Evolutionary conservation across 805 yeast species (phyloP), one percentile per base, ranked within the genome.

Genomic region (Teunomyces aglyptinius): DNA sequence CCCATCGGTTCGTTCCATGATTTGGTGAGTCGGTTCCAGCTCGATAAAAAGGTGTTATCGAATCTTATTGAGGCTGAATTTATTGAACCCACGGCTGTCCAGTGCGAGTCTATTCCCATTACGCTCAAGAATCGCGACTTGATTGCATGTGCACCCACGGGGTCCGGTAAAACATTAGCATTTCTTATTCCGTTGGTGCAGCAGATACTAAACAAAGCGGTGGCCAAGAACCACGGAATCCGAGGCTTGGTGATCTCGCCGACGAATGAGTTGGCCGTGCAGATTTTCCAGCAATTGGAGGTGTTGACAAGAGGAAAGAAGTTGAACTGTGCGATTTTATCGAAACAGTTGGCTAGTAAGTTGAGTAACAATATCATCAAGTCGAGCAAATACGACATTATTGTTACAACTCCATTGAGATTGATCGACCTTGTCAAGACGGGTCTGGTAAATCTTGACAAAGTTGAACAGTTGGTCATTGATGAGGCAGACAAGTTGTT

Each of bases 401-500:
- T 94, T 24, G 85, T 94, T 3, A 72, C 95, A 1, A 94, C 99
- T 0, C 99, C 99, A 2, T 73, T 89, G 55, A 76, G 98, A 57
- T 77, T 94, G 48, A 85, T 92, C 33, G 96, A 90, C 56, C 75
- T 88, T 27, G 80, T 90, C 16, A 80, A 82, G 47, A 73, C 73
- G 43, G 86, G 78, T 33, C 71, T 77, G 8, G 63, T 88, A 18
- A 83, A 81, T 53, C 74, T 92, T 35, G 67, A 81, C 5, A 67
- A 70, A 20, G 89, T 92, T n/a, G 83, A 83, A 52, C 83, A 81
- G 59, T 69, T 94, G 41, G 80, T 94, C 16, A 82, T 94, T 55
- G 99, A 94, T 73, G 99, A 94, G 68, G 98, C 97, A 7, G 99
- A 94, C 73, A 86, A 88, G 57, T 71, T 94, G 48, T 88, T 94